Evolutionary conservation across 495 filamentous ascomycete species (phyloP), one percentile per base, ranked within the genome.

Genomic region (Talaromyces thailandensis): DNA sequence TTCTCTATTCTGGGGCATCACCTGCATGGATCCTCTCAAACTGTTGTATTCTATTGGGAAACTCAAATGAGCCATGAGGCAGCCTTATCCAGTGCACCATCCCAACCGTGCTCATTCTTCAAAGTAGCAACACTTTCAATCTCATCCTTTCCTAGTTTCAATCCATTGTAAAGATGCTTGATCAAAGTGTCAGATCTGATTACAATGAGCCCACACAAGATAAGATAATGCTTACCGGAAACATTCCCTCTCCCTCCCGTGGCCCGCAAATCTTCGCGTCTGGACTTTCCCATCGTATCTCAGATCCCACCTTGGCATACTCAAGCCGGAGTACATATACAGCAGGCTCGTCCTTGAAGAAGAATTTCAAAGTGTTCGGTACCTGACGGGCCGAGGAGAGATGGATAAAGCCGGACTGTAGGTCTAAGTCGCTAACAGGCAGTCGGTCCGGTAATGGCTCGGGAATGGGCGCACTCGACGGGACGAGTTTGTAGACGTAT

Each of bases 301-400:
- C 56, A 23, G 66, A 61, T 14, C 65, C 64, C 8, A 80, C 63
- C 72, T 82, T 63, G 84, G 85, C 6, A 89, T 96, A 92, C 63
- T 81, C 50, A 79, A 93, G 71, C 82, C 92, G 64, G 81, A 96
- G 72, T 72, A 93, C 72, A 80, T 96, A 69, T 82, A 92, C 56
- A 81, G 91, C 68, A 72, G 85, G 68, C 75, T 97, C 64, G 82
- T 91, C 63, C 67, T 91, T 65, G 88, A 92, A 62, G 85, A 93
- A 64, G 73, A 88, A 67, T 73, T 96, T 77, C 50, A 80, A 56
- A 0, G 77, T 80, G 37, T 74, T 75, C 37, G 74, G 70, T 4
- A 80, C 70, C 53, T 80, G 77, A 14, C 70, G 65, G 25, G 75
- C 70, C 28, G 67, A 73, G 6, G 76, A 79, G 2, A 80, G 73